Evolutionary conservation across 352 stramenopile species (phyloP), one percentile per base, ranked within the genome.

Genomic region (Halophytophthora batemanensis): DNA sequence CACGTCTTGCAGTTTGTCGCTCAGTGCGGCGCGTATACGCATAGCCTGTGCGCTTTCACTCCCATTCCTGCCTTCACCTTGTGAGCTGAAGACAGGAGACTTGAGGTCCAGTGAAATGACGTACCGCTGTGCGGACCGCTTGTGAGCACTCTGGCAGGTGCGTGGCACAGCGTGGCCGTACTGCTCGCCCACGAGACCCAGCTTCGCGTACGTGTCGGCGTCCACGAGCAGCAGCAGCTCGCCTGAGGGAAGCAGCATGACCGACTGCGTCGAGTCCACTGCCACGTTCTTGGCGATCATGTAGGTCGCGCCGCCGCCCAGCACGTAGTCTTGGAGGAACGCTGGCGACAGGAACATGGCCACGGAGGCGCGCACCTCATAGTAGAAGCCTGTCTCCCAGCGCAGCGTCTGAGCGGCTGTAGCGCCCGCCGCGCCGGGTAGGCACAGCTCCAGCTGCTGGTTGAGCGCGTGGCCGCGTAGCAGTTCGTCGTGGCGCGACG

Each of bases 311-410:
- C 71, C 71, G 19, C 61, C 66, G 19, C 75, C 50, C 13, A 45
- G 35, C 18, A 92, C 49, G 44, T 92, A 92, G 45, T 88, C 76
- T 19, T 25, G 36, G 36, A 87, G 71, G 50, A 92, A 92, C 2
- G 58, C 52, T 7, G 65, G 60, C 23, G 74, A 82, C 8, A 92
- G 59, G 23, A 94, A 74, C 58, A 82, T 58, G 22, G 50, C 53
- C 3, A 87, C 57, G 10, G 75, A 70, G 28, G 75, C 53, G 15
- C 64, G 72, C 8, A 92, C 38, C 45, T 91, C 71, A 53, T 94
- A 94, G 56, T 79, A 94, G 57, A 94, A 94, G n/a, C 66, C 69
- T 21, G 71, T 88, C 53, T 88, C 77, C 81, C 81, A 92, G 50
- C 82, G 76, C 15, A 92, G 55, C 41, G 67, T 57, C 55, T 84